Evolutionary conservation across 768 basidiomycete genomes (phyloP), one percentile per base, ranked within the genome.

Genomic region (Termitomyces bulborhizus): DNA sequence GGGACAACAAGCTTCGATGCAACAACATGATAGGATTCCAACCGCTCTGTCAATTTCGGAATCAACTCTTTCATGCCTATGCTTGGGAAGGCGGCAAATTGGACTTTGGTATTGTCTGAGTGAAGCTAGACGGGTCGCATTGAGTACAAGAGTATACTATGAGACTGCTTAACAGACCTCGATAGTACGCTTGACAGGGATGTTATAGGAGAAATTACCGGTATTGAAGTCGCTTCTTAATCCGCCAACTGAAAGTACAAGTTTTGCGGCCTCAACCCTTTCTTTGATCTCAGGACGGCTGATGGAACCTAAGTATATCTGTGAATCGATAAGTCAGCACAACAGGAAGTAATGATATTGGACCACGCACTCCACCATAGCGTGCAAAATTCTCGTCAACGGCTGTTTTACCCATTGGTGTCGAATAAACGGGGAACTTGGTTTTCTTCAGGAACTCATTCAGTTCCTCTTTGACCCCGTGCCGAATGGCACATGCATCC

Each of bases 161-260:
- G 16, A n/a, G 1, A 54, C 2, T 3, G 21, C 7, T 24, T 6
- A 26, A 55, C 61, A 13, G 60, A 86, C 88, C 76, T 90, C 90
- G 58, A 91, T 73, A 13, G 81, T 83, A 40, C 75, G 76, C 11
- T 69, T 67, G 0, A 74, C 74, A 4, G 85, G 82, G 45, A 87
- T 84, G 48, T 79, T 80, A 63, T 89, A 91, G 0, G 87, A 86
- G 69, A 92, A 93, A 68, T 87, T 88, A 32, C 91, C 93, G 1
- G 89, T 90, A 69, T 95, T 95, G 75, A 91, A 93, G 67, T 95
- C 92, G 45, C 80, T 83, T 65, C 80, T 82, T 48, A 90, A 71
- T 1, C 73, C 69, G 4, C 90, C 90, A 55, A 95, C 73, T 12
- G 87, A 88, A 12, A 95, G 64, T 49, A 91, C 83, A 42, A 94